These are phyloP conservation scores for Triticum timopheevii DNA, from an alignment of 176 grass and related monocot genomes.

Conservation along the genomic window DNA sequence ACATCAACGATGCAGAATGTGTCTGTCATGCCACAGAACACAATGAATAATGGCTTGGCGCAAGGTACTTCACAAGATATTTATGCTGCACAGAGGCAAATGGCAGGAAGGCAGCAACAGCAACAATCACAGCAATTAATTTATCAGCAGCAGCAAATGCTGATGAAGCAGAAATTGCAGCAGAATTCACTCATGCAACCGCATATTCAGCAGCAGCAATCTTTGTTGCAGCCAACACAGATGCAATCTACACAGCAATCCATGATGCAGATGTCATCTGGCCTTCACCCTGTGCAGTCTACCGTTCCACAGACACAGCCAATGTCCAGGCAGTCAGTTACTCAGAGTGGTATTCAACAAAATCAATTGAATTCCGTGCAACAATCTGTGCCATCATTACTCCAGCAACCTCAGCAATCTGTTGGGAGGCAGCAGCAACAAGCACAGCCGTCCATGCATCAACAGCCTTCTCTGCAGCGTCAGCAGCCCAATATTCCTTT, in stretches of 20 bases:
- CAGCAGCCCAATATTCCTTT: slow-evolving; percentile 65
- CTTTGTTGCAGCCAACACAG: slow-evolving; percentile 62
- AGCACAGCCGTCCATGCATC: slow-evolving; percentile 57
- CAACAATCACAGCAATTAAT: slow-evolving; percentile 66
- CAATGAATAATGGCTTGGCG: slow-evolving; percentile 47
- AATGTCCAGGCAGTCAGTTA: slow-evolving; percentile 51
- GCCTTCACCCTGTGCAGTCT: slow-evolving; percentile 55
- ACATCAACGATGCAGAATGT: slow-evolving; percentile 58
- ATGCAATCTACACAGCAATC: slow-evolving; percentile 68
- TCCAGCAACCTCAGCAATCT: slow-evolving; percentile 66
- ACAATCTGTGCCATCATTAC: slow-evolving; percentile 63
- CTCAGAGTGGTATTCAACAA: slow-evolving; percentile 52
- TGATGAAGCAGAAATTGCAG: slow-evolving; percentile 61
- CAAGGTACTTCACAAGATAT: slow-evolving; percentile 54
- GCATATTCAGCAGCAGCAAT: slow-evolving; percentile 69
- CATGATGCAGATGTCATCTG: slow-evolving; percentile 61
- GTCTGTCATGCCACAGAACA: slow-evolving; percentile 43
- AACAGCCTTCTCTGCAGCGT: slow-evolving; percentile 55
- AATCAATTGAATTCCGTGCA: slow-evolving; percentile 65
- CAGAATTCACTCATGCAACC: slow-evolving; percentile 48
- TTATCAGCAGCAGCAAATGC: slow-evolving; percentile 67
- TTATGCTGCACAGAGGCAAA: slow-evolving; percentile 77
- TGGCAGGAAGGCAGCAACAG: slow-evolving; percentile 63
- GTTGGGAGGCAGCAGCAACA: slow-evolving; percentile 68
- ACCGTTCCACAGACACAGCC: slow-evolving; percentile 52